Evolutionary conservation across 306 rosid genomes (phyloP), one percentile per base, ranked within the genome.

Genomic region (Castanea sativa): DNA sequence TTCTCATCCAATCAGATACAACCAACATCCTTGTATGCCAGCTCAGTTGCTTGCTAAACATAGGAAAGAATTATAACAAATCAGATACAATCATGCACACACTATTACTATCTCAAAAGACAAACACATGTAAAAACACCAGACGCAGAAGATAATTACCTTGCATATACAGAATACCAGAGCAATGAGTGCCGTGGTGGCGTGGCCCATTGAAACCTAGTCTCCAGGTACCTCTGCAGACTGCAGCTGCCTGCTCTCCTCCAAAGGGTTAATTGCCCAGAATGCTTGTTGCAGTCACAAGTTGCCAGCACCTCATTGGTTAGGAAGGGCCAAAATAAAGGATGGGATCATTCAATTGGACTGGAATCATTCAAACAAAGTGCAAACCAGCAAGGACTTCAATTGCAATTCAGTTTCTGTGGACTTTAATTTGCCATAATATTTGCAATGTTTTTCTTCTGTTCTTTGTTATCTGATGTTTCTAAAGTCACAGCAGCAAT

Each of bases 151-250:
- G 51, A 51, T 6, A 21, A 53, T 80, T 78, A 94, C 98, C 97
- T 94, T 76, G 94, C 89, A 82, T 92, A 91, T 61, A 94, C 83
- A 1, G 98, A 94, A 89, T 94, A 88, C 98, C 97, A 94, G 25
- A 94, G 96, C 98, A 97, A 92, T 94, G 97, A 30, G 91, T 80
- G 88, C 98, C 88, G 3, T 73, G 45, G 45, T 2, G 45, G 45
- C 0, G 3, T 38, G 97, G n/a, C 97, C 97, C 79, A 86, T 89
- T 57, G 98, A 94, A 86, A 92, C 89, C 97, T 97, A 94, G 81
- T 94, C 98, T 81, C 98, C 97, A 2, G 98, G 98, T 53, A 94
- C 91, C 80, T 89, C 91, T 20, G 94, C 94, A 61, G 97, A 88
- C 91, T 20, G 97, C 94, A 61, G 97, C 97, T 16, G 97, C 82